Evolutionary conservation across 352 stramenopile genomes (phyloP).

Genomic region (Phytophthora nicotianae): DNA sequence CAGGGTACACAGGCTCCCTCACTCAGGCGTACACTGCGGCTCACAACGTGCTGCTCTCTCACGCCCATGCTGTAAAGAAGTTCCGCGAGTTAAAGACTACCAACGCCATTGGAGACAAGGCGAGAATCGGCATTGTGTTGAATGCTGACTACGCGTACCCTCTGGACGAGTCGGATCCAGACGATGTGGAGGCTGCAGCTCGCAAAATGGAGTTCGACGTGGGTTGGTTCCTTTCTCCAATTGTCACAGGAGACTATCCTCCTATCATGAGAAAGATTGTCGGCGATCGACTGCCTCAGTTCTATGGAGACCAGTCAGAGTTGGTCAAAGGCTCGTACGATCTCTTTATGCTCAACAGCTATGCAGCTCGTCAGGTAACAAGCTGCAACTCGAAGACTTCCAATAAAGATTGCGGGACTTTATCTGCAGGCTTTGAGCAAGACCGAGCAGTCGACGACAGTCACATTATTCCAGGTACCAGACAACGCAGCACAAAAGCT

Average conservation of each 20-base stretch:
- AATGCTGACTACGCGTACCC: conserved; percentile 81
- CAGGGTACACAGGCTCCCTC: conserved; percentile 41
- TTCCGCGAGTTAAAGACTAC: conserved; percentile 63
- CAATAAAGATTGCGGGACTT: conserved; percentile 30
- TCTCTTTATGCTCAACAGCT: conserved; percentile 96
- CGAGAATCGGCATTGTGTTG: conserved; percentile 92
- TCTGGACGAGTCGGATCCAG: conserved; percentile 63
- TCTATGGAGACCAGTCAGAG: conserved; percentile 67
- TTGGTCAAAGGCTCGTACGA: conserved; percentile 89
- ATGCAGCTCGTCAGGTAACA: conserved; percentile 68
- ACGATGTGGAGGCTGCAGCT: conserved; percentile 66
- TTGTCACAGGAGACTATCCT: conserved; percentile 92
- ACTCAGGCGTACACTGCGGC: conserved; percentile 48
- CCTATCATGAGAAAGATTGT: conserved; percentile 84
- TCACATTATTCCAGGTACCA: conserved; percentile 12
- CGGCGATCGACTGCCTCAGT: conserved; percentile 81
- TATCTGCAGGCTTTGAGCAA: conserved; percentile 41
- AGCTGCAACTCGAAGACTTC: conserved; percentile 49
- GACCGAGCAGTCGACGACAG: conserved; percentile 49
- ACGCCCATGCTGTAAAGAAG: conserved; percentile 80
- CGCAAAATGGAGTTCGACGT: conserved; percentile 90
- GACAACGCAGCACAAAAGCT: conserved; percentile 12
- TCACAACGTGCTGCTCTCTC: conserved; percentile 92
- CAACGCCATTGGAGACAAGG: conserved; percentile 41
- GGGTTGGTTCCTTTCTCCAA: conserved; percentile 91